Conservation (phyloP, 225 moss, liverwort and hornwort genomes). For the Pseudoscleropodium purum region DNA sequence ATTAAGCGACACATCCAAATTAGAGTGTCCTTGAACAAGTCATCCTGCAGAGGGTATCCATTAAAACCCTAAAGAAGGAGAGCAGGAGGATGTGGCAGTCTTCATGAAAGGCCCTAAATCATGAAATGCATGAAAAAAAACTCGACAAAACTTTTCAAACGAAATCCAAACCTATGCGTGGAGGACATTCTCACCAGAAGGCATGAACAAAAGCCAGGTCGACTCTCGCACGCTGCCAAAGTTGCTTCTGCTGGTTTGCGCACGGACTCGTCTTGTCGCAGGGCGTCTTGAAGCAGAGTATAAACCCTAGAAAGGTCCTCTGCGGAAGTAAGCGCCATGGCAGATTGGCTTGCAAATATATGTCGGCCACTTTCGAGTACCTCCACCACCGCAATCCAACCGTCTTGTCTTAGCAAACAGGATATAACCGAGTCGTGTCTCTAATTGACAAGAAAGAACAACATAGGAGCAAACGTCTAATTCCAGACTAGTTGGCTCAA, state of each 20-base stretch:
- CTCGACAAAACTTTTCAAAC: background rate
- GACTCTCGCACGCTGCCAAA: slow-evolving; percentile 83
- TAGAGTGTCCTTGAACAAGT: background rate
- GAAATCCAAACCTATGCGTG: background rate
- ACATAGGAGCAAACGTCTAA: background rate
- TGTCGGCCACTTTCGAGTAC: background rate
- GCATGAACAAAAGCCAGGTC: slow-evolving; percentile 96
- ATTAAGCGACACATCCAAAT: background rate
- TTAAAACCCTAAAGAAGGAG: background rate
- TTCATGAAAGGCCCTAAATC: background rate
- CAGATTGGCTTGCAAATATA: background rate
- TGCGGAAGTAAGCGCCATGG: slow-evolving; percentile 72
- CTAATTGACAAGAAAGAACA: background rate
- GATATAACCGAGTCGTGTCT: background rate
- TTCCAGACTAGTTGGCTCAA: background rate
- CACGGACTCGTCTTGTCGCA: slow-evolving; percentile 76
- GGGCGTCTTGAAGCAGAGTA: slow-evolving; percentile 79
- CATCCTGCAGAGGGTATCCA: background rate
- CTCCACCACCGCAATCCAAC: slow-evolving; percentile 1
- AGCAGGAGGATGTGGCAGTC: background rate
- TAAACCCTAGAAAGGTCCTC: slow-evolving; percentile 88
- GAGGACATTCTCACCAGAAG: slow-evolving; percentile 65
- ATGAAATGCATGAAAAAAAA: background rate
- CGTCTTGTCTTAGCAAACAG: background rate
- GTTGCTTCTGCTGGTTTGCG: slow-evolving; percentile 93